Conservation (phyloP, 352 stramenopile genomes). For the Phytophthora multivora region DNA sequence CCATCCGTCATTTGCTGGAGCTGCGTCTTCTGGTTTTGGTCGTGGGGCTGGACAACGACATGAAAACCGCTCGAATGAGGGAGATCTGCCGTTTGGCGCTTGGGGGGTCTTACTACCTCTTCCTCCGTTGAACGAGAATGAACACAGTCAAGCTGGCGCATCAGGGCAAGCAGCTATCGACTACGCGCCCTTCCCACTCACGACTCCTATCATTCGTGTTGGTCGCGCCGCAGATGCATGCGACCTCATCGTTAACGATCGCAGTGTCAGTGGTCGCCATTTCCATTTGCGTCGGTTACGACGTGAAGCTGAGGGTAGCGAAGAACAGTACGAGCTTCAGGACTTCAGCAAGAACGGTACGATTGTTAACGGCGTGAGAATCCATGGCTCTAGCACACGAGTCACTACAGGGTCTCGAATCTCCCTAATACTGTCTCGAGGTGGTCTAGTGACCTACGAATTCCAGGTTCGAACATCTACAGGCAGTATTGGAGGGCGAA, state of each 20-base stretch:
- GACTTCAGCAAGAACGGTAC: constrained; percentile 92
- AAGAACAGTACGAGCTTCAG: constrained; percentile 83
- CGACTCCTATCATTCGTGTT: constrained; percentile 72
- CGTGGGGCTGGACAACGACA: constrained; percentile 10
- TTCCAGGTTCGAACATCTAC: constrained; percentile 65
- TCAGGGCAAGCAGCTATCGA: constrained; percentile 38
- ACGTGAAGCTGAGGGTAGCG: constrained; percentile 47
- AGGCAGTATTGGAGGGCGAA: constrained; percentile 8
- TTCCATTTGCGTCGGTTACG: constrained; percentile 81
- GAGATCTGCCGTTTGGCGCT: constrained; percentile 60
- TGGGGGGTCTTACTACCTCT: constrained; percentile 79
- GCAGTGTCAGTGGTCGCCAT: constrained; percentile 85
- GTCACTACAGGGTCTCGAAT: constrained; percentile 78
- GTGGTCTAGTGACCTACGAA: constrained; percentile 86
- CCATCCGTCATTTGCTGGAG: constrained; percentile 21
- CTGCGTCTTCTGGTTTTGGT: constrained; percentile 5
- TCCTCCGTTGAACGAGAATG: constrained; percentile 72
- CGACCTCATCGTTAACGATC: constrained; percentile 88
- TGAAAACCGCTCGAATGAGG: constrained; percentile 12
- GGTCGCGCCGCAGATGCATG: constrained; percentile 82
- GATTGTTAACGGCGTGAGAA: constrained; percentile 87
- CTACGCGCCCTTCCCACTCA: constrained; percentile 69
- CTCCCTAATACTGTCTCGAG: constrained; percentile 84
- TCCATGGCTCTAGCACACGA: constrained; percentile 79
- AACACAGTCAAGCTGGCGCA: constrained; percentile 32